Evolutionary conservation across 176 grass and related monocot species (phyloP), one percentile per base, ranked within the genome.

Genomic region (Aegilops tauschii): DNA sequence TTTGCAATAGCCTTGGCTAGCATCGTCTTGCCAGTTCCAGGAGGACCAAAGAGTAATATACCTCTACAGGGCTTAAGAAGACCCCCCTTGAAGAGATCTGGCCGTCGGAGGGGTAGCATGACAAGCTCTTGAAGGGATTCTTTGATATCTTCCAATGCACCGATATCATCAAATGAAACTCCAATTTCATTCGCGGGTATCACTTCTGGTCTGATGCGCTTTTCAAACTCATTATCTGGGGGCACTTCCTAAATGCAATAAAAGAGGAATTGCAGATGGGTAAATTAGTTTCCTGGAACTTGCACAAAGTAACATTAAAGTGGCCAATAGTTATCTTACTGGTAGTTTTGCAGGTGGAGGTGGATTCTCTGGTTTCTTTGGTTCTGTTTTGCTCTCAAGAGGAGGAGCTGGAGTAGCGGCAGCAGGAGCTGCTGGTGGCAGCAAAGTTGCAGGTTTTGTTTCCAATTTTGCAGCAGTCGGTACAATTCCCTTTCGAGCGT

Each of bases 1-100:
- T 95, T 95, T 77, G 93, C 93, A 56, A 95, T 95, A 80, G 93
- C 93, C 87, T 95, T 95, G 39, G 93, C 93, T 54, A 95, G 86
- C 93, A 95, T 93, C 12, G 93, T 95, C 86, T 95, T 95, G 11
- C 93, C 93, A 2, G 93, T 95, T 85, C 93, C 93, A 47, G 93
- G 93, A 39, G 93, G 93, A 71, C 93, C 93, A 31, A 95, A 95
- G 27, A 95, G 88, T 71, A 95, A 82, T 85, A 95, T 95, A 85
- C 93, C 93, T 87, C 93, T 73, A 59, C 93, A 95, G 34, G 93
- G 93, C 56, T 93, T 95, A 42, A 95, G 87, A 79, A 95, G 91
- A 64, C 93, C 93, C 2, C 94, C 94, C 91, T 91, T 95, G 83
- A 95, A 95, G 62, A 95, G 93, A 62, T 95, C 93, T 45, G 93